These are phyloP conservation scores for Aphanomyces euteiches DNA, from an alignment of 352 stramenopile species.

Conservation along the genomic window DNA sequence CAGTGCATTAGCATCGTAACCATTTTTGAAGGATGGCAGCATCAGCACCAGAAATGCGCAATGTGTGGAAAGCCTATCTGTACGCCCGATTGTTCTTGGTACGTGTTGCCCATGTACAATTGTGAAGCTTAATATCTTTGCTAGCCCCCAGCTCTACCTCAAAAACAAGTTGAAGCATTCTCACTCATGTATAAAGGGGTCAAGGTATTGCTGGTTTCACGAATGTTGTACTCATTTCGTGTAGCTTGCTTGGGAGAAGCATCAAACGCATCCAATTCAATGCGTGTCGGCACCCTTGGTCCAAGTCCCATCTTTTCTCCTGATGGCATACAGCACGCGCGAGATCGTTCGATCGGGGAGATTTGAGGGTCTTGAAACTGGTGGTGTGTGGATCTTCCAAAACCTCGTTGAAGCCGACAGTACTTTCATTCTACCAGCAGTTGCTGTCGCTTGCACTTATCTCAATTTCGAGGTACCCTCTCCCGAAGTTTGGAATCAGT, in stretches of 20 bases:
- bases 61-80: slow-evolving; percentile 68
- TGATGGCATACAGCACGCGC: slow-evolving; percentile 70
- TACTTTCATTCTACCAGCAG: slow-evolving; percentile 53
- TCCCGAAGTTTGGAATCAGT: neutral
- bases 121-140: slow-evolving; percentile 8
- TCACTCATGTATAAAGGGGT: slow-evolving; percentile 47
- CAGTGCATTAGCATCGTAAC: neutral
- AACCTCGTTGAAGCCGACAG: slow-evolving; percentile 63
- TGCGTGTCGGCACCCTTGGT: slow-evolving; percentile 59
- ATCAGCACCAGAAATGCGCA: slow-evolving; percentile 52
- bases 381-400: slow-evolving; percentile 59
- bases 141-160: slow-evolving; percentile 43
- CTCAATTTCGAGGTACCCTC: slow-evolving; percentile 39
- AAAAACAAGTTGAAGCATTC: slow-evolving; percentile 50
- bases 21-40: slow-evolving; percentile 41
- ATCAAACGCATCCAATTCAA: slow-evolving; percentile 64
- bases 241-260: slow-evolving; percentile 62
- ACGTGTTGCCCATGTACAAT: slow-evolving; percentile 26
- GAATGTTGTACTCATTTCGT: neutral
- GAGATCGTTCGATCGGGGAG: slow-evolving; percentile 73
- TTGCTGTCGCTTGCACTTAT: slow-evolving; percentile 58
- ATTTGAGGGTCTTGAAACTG: slow-evolving; percentile 54
- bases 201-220: slow-evolving; percentile 32
- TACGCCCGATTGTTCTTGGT: slow-evolving; percentile 69
- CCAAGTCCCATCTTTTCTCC: slow-evolving; percentile 66